phyloP scores from a whole-genome alignment of 768 basidiomycete species.

The Hirschioporus abietinus region DNA sequence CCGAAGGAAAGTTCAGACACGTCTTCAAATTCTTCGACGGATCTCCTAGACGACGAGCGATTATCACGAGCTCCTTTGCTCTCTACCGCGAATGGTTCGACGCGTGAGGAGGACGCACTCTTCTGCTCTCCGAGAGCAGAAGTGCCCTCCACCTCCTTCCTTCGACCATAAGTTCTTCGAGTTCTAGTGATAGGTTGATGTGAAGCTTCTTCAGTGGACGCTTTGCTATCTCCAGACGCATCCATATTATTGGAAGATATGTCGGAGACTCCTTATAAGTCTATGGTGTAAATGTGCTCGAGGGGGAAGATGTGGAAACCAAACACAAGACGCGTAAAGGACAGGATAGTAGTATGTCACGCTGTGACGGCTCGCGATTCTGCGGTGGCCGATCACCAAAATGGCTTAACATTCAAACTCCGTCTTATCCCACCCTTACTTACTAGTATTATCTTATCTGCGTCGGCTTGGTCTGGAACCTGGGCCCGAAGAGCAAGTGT shows the following conservation, averaged over 20 bases:
- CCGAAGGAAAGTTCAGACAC: conserved; percentile 30
- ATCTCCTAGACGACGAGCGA: conserved; percentile 11
- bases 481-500: background rate
- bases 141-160: background rate
- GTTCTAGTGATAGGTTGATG: background rate
- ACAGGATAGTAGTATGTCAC: conserved; percentile 26
- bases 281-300: conserved; percentile 7
- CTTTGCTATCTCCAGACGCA: background rate
- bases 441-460: background rate
- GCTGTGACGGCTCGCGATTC: conserved; percentile 30
- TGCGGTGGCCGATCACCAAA: background rate
- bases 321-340: conserved; percentile 2
- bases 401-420: no score
- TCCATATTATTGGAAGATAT: background rate
- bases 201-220: background rate
- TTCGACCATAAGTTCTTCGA: conserved; percentile 2
- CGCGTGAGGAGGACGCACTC: conserved; percentile 24
- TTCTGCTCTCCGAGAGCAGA: conserved; percentile 6
- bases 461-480: background rate
- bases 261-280: background rate
- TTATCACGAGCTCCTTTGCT: conserved; percentile 8
- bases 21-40: conserved; percentile 20
- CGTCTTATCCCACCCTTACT: no score
- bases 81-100: conserved; percentile 16
- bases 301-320: conserved; percentile 6